A percentile compares a stretch with the other conserved stretches of the same genome.
These are phyloP conservation scores for Clonostachys sp. DNA, from an alignment of 2,329 filamentous ascomycete species.

Conservation along the genomic window DNA sequence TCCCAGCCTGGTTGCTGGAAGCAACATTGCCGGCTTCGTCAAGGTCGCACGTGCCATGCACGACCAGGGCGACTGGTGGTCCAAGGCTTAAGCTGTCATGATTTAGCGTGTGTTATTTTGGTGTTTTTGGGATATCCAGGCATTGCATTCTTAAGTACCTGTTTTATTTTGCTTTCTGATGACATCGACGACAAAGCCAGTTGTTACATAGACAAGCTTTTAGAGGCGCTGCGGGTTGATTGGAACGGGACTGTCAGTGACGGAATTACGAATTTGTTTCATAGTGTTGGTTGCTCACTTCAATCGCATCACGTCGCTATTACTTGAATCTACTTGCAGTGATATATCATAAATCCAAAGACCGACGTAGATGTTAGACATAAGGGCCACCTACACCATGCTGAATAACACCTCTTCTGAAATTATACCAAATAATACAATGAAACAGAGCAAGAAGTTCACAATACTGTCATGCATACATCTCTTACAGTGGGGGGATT, in stretches of 20 bases:
- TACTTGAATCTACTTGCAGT: neutral
- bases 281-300: neutral
- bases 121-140: neutral
- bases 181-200: too few species aligned
- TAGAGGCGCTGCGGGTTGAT: too few species aligned
- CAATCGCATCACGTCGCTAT: neutral
- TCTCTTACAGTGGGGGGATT: too few species aligned
- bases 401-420: too few species aligned
- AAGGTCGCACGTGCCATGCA: slow-evolving; percentile 95
- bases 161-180: neutral
- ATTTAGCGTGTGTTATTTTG: neutral
- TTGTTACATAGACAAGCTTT: too few species aligned
- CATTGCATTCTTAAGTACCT: neutral
- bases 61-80: slow-evolving; percentile 94
- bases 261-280: neutral
- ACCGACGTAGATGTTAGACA: too few species aligned
- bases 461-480: too few species aligned
- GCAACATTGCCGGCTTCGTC: slow-evolving; percentile 96
- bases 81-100: neutral
- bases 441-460: too few species aligned
- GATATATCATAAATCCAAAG: too few species aligned
- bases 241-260: too few species aligned
- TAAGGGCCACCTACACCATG: too few species aligned
- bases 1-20: slow-evolving; percentile 85
- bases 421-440: too few species aligned